Conservation (phyloP, 2,329 filamentous ascomycete species). For the Hansfordia pulvinata region DNA sequence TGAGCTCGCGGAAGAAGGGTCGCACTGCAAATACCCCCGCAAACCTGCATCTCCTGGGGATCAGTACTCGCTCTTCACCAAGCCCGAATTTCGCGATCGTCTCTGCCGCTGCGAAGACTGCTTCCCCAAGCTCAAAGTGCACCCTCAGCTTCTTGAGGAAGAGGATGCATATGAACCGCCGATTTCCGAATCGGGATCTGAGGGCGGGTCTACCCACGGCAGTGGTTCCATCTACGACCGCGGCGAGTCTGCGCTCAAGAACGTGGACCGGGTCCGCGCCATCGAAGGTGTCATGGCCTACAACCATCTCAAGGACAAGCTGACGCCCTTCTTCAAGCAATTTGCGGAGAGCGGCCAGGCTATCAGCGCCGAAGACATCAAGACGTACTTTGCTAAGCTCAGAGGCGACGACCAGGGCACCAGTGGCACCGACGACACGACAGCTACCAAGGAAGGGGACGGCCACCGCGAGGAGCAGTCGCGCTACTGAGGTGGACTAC, state of each 20-base stretch:
- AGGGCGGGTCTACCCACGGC: conserved; percentile 45
- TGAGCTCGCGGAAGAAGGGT: no score
- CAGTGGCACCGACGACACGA: conserved; percentile 69
- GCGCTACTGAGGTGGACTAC: conserved; percentile 26
- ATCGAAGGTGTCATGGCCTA: conserved; percentile 98
- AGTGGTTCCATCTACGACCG: conserved; percentile 79
- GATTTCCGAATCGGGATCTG: conserved; percentile 50
- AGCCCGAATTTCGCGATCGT: conserved; percentile 62
- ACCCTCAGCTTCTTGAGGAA: conserved; percentile 80
- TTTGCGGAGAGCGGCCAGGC: conserved; percentile 85
- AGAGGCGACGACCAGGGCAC: conserved; percentile 74
- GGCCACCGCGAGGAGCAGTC: conserved; percentile 35
- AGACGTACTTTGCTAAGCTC: conserved; percentile 87
- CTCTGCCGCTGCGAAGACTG: conserved; percentile 77
- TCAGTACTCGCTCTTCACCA: conserved; percentile 77
- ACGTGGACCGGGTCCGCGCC: conserved; percentile 81
- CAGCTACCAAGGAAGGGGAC: conserved; percentile 40
- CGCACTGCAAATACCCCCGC: conserved; percentile 25
- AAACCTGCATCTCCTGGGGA: conserved; percentile 41
- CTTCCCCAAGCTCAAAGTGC: conserved; percentile 55
- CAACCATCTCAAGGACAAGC: conserved; percentile 86
- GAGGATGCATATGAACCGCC: conserved; percentile 92
- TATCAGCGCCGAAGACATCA: conserved; percentile 91
- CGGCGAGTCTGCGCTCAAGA: conserved; percentile 82
- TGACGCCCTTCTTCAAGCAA: conserved; percentile 88